Percentiles rank a stretch among this genome's conserved stretches.
Conservation (phyloP, 2,329 filamentous ascomycete species). For the Apiospora arundinis region DNA sequence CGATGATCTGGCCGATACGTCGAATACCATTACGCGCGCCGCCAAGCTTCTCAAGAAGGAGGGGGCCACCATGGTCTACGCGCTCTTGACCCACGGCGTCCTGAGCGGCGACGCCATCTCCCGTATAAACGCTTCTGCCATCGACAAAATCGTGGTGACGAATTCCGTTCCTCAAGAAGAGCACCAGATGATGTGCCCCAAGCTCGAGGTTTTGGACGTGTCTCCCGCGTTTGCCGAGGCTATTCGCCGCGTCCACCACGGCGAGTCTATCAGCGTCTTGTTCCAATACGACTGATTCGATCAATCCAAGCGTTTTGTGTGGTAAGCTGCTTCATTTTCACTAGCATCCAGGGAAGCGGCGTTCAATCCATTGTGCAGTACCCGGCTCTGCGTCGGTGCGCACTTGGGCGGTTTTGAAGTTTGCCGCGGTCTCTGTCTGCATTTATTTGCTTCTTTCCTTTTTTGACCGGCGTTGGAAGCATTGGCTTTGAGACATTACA, state of each 20-base stretch:
- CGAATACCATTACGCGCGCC: constrained; percentile 94
- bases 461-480: constrained; percentile 5
- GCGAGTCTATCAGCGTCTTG: constrained; percentile 95
- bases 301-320: neutral
- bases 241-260: constrained; percentile 94
- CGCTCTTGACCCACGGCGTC: constrained; percentile 92
- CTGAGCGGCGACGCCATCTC: constrained; percentile 94
- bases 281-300: constrained; percentile 62
- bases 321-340: constrained; percentile 21
- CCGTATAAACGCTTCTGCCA: constrained; percentile 88
- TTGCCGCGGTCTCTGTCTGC: neutral
- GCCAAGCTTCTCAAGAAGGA: constrained; percentile 96
- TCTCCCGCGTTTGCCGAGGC: constrained; percentile 93
- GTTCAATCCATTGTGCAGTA: constrained; percentile 9
- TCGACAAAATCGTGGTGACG: constrained; percentile 94
- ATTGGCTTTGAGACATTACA: constrained; percentile 11
- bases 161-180: constrained; percentile 93
- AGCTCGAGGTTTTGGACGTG: constrained; percentile 91
- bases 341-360: constrained; percentile 9
- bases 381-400: neutral
- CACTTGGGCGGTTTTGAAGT: neutral
- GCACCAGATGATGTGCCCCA: constrained; percentile 78
- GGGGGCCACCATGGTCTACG: constrained; percentile 87
- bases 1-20: constrained; percentile 94
- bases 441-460: neutral